phyloP scores from a whole-genome alignment of 2,329 filamentous ascomycete species.

The Sphaerulina musiva region DNA sequence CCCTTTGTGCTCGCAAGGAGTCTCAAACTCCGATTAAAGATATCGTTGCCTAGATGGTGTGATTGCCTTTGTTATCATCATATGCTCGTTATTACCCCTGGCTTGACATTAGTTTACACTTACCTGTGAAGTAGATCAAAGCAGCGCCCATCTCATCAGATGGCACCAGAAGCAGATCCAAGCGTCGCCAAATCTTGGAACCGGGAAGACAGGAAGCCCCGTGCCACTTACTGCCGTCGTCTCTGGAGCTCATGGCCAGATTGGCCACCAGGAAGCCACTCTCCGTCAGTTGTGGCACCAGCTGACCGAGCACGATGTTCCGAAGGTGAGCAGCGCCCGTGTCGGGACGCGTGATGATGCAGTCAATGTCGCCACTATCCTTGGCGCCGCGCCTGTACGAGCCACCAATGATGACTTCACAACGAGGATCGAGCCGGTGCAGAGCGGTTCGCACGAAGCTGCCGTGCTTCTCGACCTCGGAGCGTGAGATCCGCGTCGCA shows the following conservation, averaged over 20 bases:
- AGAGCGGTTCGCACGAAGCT: conserved; percentile 56
- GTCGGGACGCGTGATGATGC: conserved; percentile 66
- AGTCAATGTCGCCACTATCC: conserved; percentile 74
- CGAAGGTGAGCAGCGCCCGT: conserved; percentile 55
- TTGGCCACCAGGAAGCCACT: conserved; percentile 62
- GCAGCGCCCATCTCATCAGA: conserved; percentile 74
- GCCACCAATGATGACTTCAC: conserved; percentile 70
- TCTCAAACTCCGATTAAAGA: conserved; percentile 84
- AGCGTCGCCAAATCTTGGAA: conserved; percentile 63
- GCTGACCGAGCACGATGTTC: conserved; percentile 53
- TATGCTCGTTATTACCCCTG: no score
- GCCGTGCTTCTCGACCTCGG: conserved; percentile 66
- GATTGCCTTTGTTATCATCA: no score
- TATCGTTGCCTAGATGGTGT: conserved; percentile 54
- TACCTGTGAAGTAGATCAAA: conserved; percentile 85
- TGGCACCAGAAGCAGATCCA: conserved; percentile 80
- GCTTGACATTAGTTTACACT: no score
- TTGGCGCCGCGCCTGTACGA: conserved; percentile 76
- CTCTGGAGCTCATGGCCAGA: conserved; percentile 51
- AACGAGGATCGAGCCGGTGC: conserved; percentile 52
- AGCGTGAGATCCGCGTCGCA: conserved; percentile 66
- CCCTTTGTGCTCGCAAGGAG: conserved; percentile 71
- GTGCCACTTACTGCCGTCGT: conserved; percentile 74
- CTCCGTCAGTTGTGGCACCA: conserved; percentile 57
- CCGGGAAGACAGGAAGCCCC: conserved; percentile 68